Conservation (phyloP, 164 flowering plant species). For the Vitis rupestris region DNA sequence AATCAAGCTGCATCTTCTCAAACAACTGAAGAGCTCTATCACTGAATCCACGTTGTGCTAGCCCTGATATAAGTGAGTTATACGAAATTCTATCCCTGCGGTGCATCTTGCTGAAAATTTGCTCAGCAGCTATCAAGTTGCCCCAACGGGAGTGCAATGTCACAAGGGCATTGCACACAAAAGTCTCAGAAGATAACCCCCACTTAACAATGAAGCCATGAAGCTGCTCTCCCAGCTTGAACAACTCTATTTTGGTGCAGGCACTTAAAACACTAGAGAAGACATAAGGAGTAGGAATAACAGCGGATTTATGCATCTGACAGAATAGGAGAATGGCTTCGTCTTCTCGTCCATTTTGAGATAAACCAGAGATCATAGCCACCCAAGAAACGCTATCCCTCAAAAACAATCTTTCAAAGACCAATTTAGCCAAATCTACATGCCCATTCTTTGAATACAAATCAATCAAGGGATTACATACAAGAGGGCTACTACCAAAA, state of each 20-base stretch:
- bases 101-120: conserved; percentile 27
- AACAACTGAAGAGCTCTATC: conserved; percentile 32
- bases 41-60: conserved; percentile 32
- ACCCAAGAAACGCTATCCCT: conserved; percentile 43
- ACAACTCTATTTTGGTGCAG: conserved; percentile 25
- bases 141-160: conserved; percentile 35
- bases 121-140: conserved; percentile 32
- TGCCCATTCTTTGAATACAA: conserved; percentile 31
- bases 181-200: conserved; percentile 33
- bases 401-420: conserved; percentile 21
- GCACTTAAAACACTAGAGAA: conserved; percentile 38
- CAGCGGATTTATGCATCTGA: conserved; percentile 27
- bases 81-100: conserved; percentile 31
- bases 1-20: conserved; percentile 35
- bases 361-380: conserved; percentile 41
- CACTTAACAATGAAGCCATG: conserved; percentile 34
- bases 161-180: conserved; percentile 43
- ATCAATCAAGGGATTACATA: conserved; percentile 35
- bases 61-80: conserved; percentile 42
- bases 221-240: conserved; percentile 30
- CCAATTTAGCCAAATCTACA: conserved; percentile 21
- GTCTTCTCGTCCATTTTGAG: conserved; percentile 31
- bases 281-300: conserved; percentile 33
- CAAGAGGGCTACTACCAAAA: conserved; percentile 20
- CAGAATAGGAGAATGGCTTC: conserved; percentile 30